phyloP scores from a whole-genome alignment of 2,329 filamentous ascomycete genomes.

The Cladosporium austrohemisphaericum region DNA sequence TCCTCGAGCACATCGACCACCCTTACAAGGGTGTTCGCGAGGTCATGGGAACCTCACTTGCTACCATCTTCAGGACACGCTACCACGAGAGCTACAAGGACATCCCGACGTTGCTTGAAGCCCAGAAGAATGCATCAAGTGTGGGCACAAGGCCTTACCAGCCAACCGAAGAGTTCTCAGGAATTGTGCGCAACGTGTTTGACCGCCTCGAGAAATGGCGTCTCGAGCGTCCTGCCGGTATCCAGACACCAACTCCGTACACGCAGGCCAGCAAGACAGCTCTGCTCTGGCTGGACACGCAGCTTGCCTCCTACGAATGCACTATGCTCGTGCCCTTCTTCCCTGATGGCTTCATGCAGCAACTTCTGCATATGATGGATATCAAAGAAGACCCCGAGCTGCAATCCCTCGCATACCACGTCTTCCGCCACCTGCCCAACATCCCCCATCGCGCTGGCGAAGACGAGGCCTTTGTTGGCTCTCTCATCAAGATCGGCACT shows the following conservation, averaged over 20 bases:
- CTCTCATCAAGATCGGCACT: constrained; percentile 82
- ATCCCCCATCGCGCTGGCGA: constrained; percentile 87
- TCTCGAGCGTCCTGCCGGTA: constrained; percentile 74
- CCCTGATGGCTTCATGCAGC: constrained; percentile 80
- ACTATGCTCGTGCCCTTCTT: constrained; percentile 89
- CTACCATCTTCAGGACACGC: constrained; percentile 81
- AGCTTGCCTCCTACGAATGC: constrained; percentile 87
- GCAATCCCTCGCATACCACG: constrained; percentile 89
- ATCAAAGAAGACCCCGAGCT: constrained; percentile 97
- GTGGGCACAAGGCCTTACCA: constrained; percentile 81
- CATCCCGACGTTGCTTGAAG: constrained; percentile 68
- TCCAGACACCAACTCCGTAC: constrained; percentile 90
- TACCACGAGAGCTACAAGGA: constrained; percentile 92
- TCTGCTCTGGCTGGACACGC: constrained; percentile 88
- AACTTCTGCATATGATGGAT: constrained; percentile 99
- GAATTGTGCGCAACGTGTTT: constrained; percentile 73
- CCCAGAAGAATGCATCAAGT: constrained; percentile 74
- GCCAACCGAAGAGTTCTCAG: constrained; percentile 68
- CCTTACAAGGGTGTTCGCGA: constrained; percentile 97
- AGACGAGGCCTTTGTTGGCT: constrained; percentile 76
- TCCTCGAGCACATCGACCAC: constrained; percentile 87
- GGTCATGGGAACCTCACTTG: constrained; percentile 84
- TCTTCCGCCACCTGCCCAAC: constrained; percentile 94
- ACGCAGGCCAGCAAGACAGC: constrained; percentile 96
- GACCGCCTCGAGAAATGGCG: constrained; percentile 81